Evolutionary conservation across 2,329 filamentous ascomycete genomes (phyloP).

Genomic region (Diaporthe sp.): DNA sequence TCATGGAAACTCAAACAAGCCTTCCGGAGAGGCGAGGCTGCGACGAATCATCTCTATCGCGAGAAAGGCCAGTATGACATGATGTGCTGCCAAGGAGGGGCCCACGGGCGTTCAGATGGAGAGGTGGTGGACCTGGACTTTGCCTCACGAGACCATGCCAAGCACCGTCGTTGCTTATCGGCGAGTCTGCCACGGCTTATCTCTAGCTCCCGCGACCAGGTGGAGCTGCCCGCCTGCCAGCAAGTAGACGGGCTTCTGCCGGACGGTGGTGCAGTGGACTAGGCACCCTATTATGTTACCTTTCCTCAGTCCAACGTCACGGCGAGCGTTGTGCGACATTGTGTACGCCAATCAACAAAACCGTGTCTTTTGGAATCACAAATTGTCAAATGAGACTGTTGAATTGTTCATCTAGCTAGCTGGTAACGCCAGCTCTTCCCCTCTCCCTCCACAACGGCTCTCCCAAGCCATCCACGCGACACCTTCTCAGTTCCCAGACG

Average conservation of each 20-base stretch:
- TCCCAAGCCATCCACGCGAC: not conserved
- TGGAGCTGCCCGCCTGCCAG: not conserved
- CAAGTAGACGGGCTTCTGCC: not conserved
- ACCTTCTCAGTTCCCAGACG: conserved; percentile 29
- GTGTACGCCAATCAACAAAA: not conserved
- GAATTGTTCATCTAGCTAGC: not conserved
- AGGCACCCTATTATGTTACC: not conserved
- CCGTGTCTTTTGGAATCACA: not conserved
- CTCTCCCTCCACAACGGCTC: conserved; percentile 7
- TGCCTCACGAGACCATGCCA: conserved; percentile 26
- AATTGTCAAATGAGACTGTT: not conserved
- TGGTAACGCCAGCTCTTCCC: not conserved
- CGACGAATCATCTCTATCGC: conserved; percentile 3
- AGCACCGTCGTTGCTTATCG: conserved; percentile 11
- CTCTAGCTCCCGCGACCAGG: conserved; percentile 10
- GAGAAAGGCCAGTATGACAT: conserved; percentile 8
- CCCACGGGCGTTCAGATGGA: conserved; percentile 3
- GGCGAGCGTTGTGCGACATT: not conserved
- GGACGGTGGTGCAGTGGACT: not conserved
- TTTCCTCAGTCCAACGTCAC: not conserved
- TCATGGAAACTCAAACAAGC: conserved; percentile 5
- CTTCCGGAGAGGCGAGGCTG: conserved; percentile 16
- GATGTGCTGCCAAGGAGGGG: conserved; percentile 19
- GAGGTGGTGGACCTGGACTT: conserved; percentile 12
- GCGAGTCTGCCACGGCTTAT: conserved; percentile 8